Percentiles rank a stretch among this genome's conserved stretches.
Evolutionary conservation across 495 filamentous ascomycete species (phyloP).

Genomic region (Chaetomium fimeti): DNA sequence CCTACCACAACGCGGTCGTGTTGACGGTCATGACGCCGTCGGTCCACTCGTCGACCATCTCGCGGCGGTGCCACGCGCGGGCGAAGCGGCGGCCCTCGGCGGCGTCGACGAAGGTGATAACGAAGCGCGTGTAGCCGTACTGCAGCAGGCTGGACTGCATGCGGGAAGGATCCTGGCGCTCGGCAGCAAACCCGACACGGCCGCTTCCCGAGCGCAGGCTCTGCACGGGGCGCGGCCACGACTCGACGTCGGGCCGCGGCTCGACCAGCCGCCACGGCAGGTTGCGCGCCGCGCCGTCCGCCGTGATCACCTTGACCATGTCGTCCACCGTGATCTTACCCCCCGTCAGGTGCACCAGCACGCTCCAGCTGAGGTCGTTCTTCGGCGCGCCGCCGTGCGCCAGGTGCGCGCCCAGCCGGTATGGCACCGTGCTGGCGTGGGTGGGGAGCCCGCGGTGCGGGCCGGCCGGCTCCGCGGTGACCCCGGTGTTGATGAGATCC

Average conservation of each 20-base stretch:
- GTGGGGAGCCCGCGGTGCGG: not conserved
- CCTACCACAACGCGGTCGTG: constrained; percentile 51
- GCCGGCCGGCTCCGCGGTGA: no score
- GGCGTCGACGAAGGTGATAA: constrained; percentile 49
- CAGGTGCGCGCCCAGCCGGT: not conserved
- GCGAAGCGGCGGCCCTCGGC: constrained; percentile 57
- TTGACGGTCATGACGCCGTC: constrained; percentile 37
- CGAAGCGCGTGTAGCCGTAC: constrained; percentile 40
- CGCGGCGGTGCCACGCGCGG: constrained; percentile 54
- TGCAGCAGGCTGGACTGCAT: not conserved
- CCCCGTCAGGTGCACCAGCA: constrained; percentile 47
- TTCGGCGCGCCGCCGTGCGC: not conserved
- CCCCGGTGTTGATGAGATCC: not conserved
- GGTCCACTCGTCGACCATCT: constrained; percentile 35
- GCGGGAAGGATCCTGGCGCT: not conserved
- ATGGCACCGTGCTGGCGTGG: constrained; percentile 27
- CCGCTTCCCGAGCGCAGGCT: constrained; percentile 32
- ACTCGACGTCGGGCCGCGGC: not conserved
- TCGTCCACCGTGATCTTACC: constrained; percentile 19
- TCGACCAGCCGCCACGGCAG: constrained; percentile 44
- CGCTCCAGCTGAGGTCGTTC: constrained; percentile 23
- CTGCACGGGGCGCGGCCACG: constrained; percentile 16
- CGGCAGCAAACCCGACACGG: not conserved
- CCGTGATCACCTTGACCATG: constrained; percentile 40
- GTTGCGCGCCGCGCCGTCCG: constrained; percentile 44